These are phyloP conservation scores for Curvularia hawaiiensis DNA, from an alignment of 2,329 filamentous ascomycete genomes.

Conservation along the genomic window DNA sequence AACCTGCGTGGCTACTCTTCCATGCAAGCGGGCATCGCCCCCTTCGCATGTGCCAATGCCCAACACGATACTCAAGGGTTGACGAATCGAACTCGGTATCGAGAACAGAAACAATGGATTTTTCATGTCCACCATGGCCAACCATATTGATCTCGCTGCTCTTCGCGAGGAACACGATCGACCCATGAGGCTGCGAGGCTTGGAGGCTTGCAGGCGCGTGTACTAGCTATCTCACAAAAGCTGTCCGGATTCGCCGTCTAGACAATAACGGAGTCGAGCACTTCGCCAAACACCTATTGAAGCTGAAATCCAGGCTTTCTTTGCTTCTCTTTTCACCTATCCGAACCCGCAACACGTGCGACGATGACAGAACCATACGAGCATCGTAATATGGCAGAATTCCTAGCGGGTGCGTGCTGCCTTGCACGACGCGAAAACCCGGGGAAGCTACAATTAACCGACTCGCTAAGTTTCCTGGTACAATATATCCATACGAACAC, in stretches of 20 bases:
- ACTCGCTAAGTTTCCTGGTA: constrained; percentile 18
- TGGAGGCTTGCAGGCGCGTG: not conserved
- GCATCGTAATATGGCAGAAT: constrained; percentile 23
- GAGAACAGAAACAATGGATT: not conserved
- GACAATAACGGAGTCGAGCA: not conserved
- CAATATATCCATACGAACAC: constrained; percentile 21
- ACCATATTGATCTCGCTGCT: not conserved
- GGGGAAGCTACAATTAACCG: constrained; percentile 19
- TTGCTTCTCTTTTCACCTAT: no score
- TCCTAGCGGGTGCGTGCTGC: constrained; percentile 6
- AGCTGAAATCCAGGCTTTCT: no score
- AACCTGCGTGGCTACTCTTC: not conserved
- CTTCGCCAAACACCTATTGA: not conserved
- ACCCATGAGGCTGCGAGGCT: not conserved
- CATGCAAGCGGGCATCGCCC: not conserved
- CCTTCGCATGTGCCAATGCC: not conserved
- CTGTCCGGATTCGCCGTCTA: not conserved
- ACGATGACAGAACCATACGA: constrained; percentile 9
- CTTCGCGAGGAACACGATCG: not conserved
- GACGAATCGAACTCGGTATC: not conserved
- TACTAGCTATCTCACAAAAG: not conserved
- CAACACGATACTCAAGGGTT: not conserved
- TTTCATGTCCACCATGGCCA: not conserved
- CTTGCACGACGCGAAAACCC: constrained; percentile 3
- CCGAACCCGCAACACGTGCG: not conserved